A percentile compares a stretch with the other conserved stretches of the same genome.
Evolutionary conservation across 2,329 filamentous ascomycete genomes (phyloP).

Genomic region (Juglanconis sp.): DNA sequence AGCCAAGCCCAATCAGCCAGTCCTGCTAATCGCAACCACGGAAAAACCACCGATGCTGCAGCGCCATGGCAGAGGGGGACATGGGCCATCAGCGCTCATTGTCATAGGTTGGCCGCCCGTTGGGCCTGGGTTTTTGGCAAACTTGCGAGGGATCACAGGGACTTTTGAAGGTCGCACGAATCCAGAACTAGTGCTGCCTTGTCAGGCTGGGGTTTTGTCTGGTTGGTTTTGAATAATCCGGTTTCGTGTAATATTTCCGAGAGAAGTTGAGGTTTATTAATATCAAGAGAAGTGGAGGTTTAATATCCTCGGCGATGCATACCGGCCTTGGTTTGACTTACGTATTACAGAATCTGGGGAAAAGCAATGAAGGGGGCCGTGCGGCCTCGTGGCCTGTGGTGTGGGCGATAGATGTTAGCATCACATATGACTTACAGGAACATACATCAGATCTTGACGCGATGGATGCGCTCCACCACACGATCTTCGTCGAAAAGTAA

Average conservation of each 20-base stretch:
- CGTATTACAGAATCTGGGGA: background rate
- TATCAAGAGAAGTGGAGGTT: background rate
- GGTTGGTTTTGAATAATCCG: background rate
- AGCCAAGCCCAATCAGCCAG: background rate
- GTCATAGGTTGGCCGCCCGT: background rate
- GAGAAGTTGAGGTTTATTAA: background rate
- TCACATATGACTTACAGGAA: constrained; percentile 1
- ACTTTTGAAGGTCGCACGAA: background rate
- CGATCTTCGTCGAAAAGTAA: constrained; percentile 7
- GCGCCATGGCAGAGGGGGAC: background rate
- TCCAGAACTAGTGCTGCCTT: background rate
- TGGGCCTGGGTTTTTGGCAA: background rate
- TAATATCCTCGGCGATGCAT: background rate
- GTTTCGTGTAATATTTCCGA: background rate
- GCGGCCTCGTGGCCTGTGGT: constrained; percentile 3
- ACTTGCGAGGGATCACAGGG: background rate
- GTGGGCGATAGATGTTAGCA: background rate
- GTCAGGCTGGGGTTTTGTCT: background rate
- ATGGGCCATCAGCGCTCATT: background rate
- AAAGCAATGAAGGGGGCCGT: background rate
- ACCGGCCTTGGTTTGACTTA: background rate
- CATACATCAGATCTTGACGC: constrained; percentile 6
- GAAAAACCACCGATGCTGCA: background rate
- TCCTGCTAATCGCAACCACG: background rate
- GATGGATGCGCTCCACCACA: constrained; percentile 6